Conservation (phyloP, 345 rosid genomes). For the Citropsis articulata region DNA sequence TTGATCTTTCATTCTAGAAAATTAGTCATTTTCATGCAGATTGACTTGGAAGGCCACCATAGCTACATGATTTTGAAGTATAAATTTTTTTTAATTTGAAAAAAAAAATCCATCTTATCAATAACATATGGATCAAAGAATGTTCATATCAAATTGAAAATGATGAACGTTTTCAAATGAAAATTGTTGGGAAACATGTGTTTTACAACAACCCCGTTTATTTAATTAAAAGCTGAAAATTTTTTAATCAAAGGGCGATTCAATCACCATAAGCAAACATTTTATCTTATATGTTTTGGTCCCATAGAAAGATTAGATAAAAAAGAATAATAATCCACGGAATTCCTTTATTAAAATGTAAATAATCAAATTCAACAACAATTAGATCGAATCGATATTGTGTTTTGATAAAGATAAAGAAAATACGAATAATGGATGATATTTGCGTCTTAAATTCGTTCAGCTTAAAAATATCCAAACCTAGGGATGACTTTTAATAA, state of each 20-base stretch:
- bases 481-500: too few species aligned
- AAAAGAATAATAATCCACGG: too few species aligned
- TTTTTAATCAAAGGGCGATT: not conserved
- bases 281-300: not conserved
- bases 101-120: not conserved
- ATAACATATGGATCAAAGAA: conserved; percentile 1
- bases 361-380: not conserved
- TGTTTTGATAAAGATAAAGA: too few species aligned
- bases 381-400: not conserved
- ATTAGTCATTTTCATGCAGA: conserved; percentile 17
- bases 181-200: conserved; percentile 9
- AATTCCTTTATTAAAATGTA: not conserved
- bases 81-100: not conserved
- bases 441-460: too few species aligned
- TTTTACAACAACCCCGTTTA: not conserved
- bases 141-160: not conserved
- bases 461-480: too few species aligned
- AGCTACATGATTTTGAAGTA: not conserved
- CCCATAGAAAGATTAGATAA: too few species aligned
- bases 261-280: not conserved
- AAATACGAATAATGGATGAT: too few species aligned
- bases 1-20: not conserved
- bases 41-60: conserved; percentile 8
- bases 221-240: not conserved
- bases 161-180: not conserved